phyloP scores from a whole-genome alignment of 2,329 filamentous ascomycete genomes.

The Aspergillus uvarum region DNA sequence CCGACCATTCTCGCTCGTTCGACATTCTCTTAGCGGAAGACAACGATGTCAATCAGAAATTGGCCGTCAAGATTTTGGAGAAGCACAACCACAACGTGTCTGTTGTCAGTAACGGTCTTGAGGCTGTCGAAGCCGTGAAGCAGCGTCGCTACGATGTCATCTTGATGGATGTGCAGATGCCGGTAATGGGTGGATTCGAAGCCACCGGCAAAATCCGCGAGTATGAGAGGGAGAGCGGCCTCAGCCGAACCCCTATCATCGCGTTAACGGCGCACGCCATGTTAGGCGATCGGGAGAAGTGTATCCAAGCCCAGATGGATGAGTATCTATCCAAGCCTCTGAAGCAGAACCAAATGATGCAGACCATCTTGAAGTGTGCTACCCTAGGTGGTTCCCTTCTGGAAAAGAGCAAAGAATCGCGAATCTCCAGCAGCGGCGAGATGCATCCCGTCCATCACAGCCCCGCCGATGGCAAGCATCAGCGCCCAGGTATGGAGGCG shows the following conservation, averaged over 20 bases:
- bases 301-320: constrained; percentile 98
- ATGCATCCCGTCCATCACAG: constrained; percentile 36
- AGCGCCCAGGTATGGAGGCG: constrained; percentile 58
- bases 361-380: constrained; percentile 95
- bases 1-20: constrained; percentile 92
- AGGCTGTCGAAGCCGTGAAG: constrained; percentile 90
- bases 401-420: constrained; percentile 46
- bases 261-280: constrained; percentile 96
- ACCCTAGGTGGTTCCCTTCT: constrained; percentile 66
- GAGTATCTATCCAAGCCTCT: constrained; percentile 96
- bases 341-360: constrained; percentile 95
- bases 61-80: constrained; percentile 94
- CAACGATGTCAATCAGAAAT: constrained; percentile 93
- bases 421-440: constrained; percentile 41
- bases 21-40: constrained; percentile 95
- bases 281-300: constrained; percentile 97
- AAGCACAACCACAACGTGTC: constrained; percentile 74
- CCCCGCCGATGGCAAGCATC: constrained; percentile 40
- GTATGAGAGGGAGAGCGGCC: constrained; percentile 79
- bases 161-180: constrained; percentile 99
- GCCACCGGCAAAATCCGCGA: constrained; percentile 95
- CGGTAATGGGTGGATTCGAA: constrained; percentile 99
- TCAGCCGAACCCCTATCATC: constrained; percentile 88
- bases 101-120: constrained; percentile 91
- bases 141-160: constrained; percentile 93